Evolutionary conservation across 345 rosid genomes (phyloP).

Genomic region (Gossypium bickii): DNA sequence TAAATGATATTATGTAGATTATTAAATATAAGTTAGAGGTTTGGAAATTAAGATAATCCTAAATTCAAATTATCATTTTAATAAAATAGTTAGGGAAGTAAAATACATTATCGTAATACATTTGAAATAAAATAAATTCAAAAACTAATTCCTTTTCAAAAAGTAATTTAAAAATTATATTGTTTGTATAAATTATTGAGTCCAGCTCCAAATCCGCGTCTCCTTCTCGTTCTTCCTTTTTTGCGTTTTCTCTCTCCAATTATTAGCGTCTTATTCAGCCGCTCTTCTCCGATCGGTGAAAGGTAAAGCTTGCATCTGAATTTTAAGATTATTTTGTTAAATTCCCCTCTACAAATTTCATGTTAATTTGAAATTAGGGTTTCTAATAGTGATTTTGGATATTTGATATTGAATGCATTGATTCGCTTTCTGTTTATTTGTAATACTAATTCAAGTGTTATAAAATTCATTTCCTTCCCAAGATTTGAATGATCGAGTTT

Average conservation of each 20-base stretch:
- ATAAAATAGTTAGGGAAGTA: too few relatives aligned
- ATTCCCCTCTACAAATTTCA: constrained; percentile 13
- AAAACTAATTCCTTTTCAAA: not conserved
- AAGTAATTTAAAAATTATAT: not conserved
- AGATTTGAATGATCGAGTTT: not conserved
- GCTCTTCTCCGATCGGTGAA: constrained; percentile 26
- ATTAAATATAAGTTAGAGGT: too few relatives aligned
- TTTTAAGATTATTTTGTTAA: constrained; percentile 18
- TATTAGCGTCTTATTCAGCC: constrained; percentile 34
- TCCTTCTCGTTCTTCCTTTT: constrained; percentile 23
- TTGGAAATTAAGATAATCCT: too few relatives aligned
- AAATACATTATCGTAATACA: too few relatives aligned
- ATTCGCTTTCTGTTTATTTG: not conserved
- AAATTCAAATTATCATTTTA: too few relatives aligned
- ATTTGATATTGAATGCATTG: constrained; percentile 17
- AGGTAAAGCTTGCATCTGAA: constrained; percentile 14
- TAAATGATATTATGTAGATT: too few relatives aligned
- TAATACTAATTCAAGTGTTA: not conserved
- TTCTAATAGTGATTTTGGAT: not conserved
- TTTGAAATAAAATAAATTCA: not conserved
- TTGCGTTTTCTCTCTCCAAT: constrained; percentile 9
- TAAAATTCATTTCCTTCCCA: not conserved
- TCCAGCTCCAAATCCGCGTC: constrained; percentile 30
- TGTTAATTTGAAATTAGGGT: not conserved
- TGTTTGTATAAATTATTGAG: constrained; percentile 11